These are phyloP conservation scores for Cladorrhinum sp. DNA, from an alignment of 2,329 filamentous ascomycete genomes.

Conservation along the genomic window DNA sequence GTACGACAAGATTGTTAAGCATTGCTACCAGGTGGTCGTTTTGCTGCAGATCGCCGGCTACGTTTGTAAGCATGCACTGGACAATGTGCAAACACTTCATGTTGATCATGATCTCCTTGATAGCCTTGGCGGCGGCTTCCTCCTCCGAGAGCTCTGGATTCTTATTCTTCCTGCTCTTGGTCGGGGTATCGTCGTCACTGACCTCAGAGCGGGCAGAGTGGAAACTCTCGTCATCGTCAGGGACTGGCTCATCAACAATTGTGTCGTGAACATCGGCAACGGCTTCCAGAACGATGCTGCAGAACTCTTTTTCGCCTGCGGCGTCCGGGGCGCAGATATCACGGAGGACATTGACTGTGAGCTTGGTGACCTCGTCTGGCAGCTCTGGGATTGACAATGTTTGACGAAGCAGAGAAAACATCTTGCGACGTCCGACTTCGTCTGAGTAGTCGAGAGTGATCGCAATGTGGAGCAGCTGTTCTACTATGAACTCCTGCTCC, in stretches of 20 bases:
- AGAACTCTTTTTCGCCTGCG: slow-evolving; percentile 77
- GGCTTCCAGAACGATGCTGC: slow-evolving; percentile 82
- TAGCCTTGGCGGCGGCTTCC: slow-evolving; percentile 68
- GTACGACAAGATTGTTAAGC: slow-evolving; percentile 94
- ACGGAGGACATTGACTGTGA: slow-evolving; percentile 77
- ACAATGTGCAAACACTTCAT: slow-evolving; percentile 98
- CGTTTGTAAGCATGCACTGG: slow-evolving; percentile 94
- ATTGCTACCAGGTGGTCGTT: slow-evolving; percentile 94
- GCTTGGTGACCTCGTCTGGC: slow-evolving; percentile 87
- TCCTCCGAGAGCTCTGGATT: slow-evolving; percentile 55
- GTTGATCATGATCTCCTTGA: slow-evolving; percentile 92
- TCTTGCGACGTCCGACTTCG: slow-evolving; percentile 89
- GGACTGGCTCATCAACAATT: slow-evolving; percentile 67
- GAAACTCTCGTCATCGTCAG: slow-evolving; percentile 77
- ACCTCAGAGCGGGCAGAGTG: slow-evolving; percentile 89
- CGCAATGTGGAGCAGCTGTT: slow-evolving; percentile 90
- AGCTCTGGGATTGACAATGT: slow-evolving; percentile 81
- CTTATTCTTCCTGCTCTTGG: slow-evolving; percentile 41
- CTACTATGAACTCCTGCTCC: slow-evolving; percentile 91
- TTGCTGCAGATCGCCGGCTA: slow-evolving; percentile 80
- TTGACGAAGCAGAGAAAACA: slow-evolving; percentile 88
- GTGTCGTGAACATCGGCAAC: slow-evolving; percentile 96
- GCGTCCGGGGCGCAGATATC: slow-evolving; percentile 75
- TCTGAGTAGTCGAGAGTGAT: slow-evolving; percentile 95
- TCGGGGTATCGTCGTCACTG: slow-evolving; percentile 61